phyloP scores from a whole-genome alignment of 1,284 basidiomycete genomes.

The Moesziomyces aphidis region DNA sequence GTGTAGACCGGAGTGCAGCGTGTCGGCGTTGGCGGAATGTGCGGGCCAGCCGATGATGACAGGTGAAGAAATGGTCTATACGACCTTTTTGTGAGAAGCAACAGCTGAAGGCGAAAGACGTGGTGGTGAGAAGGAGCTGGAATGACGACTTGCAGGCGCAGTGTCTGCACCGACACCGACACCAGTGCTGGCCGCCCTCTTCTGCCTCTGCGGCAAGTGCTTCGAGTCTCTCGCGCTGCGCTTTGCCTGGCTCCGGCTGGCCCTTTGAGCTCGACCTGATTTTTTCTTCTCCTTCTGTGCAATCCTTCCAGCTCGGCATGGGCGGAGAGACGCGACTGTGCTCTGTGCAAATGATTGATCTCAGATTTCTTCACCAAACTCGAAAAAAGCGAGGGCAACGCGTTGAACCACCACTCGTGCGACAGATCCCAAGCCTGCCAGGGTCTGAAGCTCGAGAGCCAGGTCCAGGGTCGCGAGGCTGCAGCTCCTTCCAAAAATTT shows the following conservation, averaged over 20 bases:
- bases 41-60: slow-evolving; percentile 10
- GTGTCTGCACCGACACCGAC: background rate
- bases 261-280: background rate
- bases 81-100: slow-evolving; percentile 33
- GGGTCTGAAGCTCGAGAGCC: background rate
- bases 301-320: too few species aligned
- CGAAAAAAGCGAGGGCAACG: background rate
- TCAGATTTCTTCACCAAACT: background rate
- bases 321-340: too few species aligned
- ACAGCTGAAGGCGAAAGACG: background rate
- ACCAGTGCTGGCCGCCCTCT: slow-evolving; percentile 1
- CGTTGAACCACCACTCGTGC: background rate
- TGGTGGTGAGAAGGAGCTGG: background rate
- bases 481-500: slow-evolving; percentile 7
- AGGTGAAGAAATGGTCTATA: slow-evolving; percentile 24
- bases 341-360: too few species aligned
- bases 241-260: slow-evolving; percentile 2
- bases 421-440: background rate
- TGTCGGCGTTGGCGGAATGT: slow-evolving; percentile 27
- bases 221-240: background rate
- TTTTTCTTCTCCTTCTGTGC: slow-evolving; percentile 9
- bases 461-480: background rate
- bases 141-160: background rate
- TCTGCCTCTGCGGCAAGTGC: slow-evolving; percentile 1
- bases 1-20: background rate